phyloP scores from a whole-genome alignment of 2,329 filamentous ascomycete genomes.

The Aspergillus viridinutans region DNA sequence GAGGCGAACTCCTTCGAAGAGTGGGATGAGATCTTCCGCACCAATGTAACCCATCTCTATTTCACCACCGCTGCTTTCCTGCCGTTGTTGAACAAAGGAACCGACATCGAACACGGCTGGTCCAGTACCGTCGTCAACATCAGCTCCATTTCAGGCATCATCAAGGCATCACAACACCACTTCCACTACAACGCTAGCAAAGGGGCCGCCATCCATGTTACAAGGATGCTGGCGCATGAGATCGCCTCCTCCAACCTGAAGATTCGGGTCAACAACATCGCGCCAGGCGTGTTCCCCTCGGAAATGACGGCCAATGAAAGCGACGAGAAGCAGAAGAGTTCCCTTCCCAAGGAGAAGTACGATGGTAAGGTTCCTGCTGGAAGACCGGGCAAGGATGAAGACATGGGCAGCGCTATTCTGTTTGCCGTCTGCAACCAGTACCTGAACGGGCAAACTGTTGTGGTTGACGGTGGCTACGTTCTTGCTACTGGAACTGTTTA shows the following conservation, averaged over 20 bases:
- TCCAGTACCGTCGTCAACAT: slow-evolving; percentile 66
- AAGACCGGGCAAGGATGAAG: slow-evolving; percentile 60
- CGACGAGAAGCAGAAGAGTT: slow-evolving; percentile 59
- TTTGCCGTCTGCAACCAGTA: slow-evolving; percentile 51
- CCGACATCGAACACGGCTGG: slow-evolving; percentile 55
- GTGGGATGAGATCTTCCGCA: slow-evolving; percentile 69
- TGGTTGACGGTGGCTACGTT: slow-evolving; percentile 51
- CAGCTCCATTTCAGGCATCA: slow-evolving; percentile 69
- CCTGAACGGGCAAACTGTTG: slow-evolving; percentile 50
- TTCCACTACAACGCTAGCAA: slow-evolving; percentile 79
- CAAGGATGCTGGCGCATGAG: slow-evolving; percentile 66
- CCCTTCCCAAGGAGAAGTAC: slow-evolving; percentile 57
- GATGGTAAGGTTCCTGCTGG: slow-evolving; percentile 58
- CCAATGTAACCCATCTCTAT: slow-evolving; percentile 72
- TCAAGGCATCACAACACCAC: slow-evolving; percentile 68
- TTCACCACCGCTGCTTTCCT: slow-evolving; percentile 70
- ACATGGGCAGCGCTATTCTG: slow-evolving; percentile 63
- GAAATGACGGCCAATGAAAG: slow-evolving; percentile 61
- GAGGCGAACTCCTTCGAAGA: slow-evolving; percentile 59
- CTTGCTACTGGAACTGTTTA: slow-evolving; percentile 30
- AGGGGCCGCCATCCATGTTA: slow-evolving; percentile 67
- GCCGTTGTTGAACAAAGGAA: slow-evolving; percentile 63
- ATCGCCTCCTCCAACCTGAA: slow-evolving; percentile 55
- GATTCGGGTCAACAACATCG: slow-evolving; percentile 63
- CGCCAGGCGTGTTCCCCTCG: slow-evolving; percentile 64